Conservation (phyloP, 2,329 filamentous ascomycete genomes). For the Sordariomycetes sp. region DNA sequence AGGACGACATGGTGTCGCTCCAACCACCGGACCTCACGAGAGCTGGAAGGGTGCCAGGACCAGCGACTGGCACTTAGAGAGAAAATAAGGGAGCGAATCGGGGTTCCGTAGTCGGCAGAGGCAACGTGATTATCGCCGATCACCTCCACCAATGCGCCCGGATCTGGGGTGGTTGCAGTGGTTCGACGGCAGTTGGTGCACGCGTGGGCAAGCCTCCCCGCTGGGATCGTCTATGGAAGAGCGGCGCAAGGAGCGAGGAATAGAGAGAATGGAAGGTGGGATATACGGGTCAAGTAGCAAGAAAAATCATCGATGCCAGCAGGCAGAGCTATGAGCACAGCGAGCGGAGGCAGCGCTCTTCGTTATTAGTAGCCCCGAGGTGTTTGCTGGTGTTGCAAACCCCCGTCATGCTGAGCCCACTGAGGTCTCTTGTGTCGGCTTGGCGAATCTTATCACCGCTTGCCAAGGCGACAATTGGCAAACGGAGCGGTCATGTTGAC, state of each 20-base stretch:
- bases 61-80: not conserved
- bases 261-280: no score
- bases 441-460: slow-evolving; percentile 3
- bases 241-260: not conserved
- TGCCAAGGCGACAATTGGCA: slow-evolving; percentile 2
- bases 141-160: slow-evolving; percentile 1
- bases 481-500: slow-evolving; percentile 2
- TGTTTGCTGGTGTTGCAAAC: not conserved
- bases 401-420: slow-evolving; percentile 1
- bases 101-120: not conserved
- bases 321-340: no score
- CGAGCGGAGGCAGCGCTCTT: not conserved
- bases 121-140: not conserved
- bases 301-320: not conserved
- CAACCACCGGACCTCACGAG: slow-evolving; percentile 1
- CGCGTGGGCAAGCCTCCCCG: not conserved
- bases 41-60: not conserved
- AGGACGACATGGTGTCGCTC: slow-evolving; percentile 2
- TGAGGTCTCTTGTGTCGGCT: slow-evolving; percentile 3
- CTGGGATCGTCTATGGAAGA: not conserved
- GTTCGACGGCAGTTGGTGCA: not conserved
- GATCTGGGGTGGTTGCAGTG: slow-evolving; percentile 1
- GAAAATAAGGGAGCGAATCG: not conserved
- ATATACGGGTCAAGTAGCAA: no score
- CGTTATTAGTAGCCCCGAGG: not conserved